Percentiles rank a stretch among this genome's conserved stretches.
Conservation (phyloP, 2,329 filamentous ascomycete genomes). For the Colletotrichum gigasporum region DNA sequence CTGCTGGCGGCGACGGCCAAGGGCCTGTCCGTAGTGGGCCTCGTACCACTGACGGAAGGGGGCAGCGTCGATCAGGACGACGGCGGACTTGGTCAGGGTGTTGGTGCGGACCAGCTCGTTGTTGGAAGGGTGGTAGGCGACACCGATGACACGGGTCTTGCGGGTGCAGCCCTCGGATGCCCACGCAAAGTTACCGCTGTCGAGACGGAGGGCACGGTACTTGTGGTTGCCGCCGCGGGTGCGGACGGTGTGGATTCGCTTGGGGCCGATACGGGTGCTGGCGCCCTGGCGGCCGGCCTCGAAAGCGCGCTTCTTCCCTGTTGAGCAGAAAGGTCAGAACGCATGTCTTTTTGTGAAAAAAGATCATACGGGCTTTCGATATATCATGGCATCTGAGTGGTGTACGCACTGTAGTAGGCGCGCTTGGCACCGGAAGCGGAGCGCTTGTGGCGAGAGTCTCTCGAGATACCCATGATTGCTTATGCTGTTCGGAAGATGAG, state of each 20-base stretch:
- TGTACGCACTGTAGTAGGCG: slow-evolving; percentile 84
- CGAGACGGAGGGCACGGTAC: slow-evolving; percentile 98
- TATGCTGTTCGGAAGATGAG: slow-evolving; percentile 60
- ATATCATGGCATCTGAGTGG: no score
- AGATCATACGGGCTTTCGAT: slow-evolving; percentile 75
- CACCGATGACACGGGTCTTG: slow-evolving; percentile 99
- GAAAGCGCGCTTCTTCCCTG: slow-evolving; percentile 97
- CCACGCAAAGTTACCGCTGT: slow-evolving; percentile 99
- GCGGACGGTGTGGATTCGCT: slow-evolving; percentile 96
- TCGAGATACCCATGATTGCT: slow-evolving; percentile 99
- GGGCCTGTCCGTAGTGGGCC: slow-evolving; percentile 93
- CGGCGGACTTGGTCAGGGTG: slow-evolving; percentile 98
- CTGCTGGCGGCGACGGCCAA: slow-evolving; percentile 92
- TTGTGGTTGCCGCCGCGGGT: slow-evolving; percentile 99
- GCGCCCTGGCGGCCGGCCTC: slow-evolving; percentile 99
- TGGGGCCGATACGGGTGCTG: slow-evolving; percentile 98
- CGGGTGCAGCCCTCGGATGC: slow-evolving; percentile 96
- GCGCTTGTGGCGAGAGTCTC: slow-evolving; percentile 99
- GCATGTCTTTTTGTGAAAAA: slow-evolving; percentile 59
- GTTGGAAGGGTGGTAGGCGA: slow-evolving; percentile 99
- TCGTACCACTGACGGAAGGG: slow-evolving; percentile 99
- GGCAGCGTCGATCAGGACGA: slow-evolving; percentile 98
- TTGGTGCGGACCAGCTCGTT: slow-evolving; percentile 99
- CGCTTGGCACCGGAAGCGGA: slow-evolving; percentile 98
- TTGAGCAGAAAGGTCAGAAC: slow-evolving; percentile 74